phyloP scores from a whole-genome alignment of 2,329 filamentous ascomycete genomes.

The Fusarium stilboides region DNA sequence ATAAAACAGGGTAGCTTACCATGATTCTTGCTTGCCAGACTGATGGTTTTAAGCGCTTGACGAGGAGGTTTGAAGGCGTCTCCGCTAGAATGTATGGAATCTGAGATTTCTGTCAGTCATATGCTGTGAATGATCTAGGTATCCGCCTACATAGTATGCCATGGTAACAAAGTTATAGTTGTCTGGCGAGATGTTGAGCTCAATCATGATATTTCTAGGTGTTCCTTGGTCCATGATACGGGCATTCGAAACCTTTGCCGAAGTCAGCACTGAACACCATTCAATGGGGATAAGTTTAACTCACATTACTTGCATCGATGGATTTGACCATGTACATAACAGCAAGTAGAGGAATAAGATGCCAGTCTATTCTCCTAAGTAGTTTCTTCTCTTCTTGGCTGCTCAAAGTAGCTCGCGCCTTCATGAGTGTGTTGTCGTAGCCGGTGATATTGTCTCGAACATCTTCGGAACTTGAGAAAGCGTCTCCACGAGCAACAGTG shows the following conservation, averaged over 20 bases:
- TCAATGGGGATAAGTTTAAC: background rate
- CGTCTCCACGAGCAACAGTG: background rate
- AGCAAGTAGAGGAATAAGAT: constrained; percentile 2
- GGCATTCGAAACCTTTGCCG: constrained; percentile 52
- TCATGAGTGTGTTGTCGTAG: background rate
- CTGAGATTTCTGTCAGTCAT: background rate
- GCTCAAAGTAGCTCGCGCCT: background rate
- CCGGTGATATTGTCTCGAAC: background rate
- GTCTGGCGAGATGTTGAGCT: constrained; percentile 57
- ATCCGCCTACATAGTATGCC: background rate
- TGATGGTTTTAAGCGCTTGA: background rate
- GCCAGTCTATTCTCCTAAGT: constrained; percentile 1
- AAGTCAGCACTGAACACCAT: background rate
- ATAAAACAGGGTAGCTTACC: background rate
- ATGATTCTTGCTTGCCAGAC: background rate
- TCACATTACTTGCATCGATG: constrained; percentile 2
- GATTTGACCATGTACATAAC: constrained; percentile 11
- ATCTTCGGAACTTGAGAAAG: background rate
- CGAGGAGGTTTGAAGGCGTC: background rate
- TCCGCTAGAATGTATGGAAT: background rate
- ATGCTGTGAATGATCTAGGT: background rate
- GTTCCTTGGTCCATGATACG: constrained; percentile 61
- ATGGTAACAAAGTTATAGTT: constrained; percentile 58
- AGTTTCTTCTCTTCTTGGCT: background rate
- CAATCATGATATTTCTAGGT: constrained; percentile 57